Evolutionary conservation across 352 stramenopile species (phyloP).

Genomic region (Phytophthora nicotianae): DNA sequence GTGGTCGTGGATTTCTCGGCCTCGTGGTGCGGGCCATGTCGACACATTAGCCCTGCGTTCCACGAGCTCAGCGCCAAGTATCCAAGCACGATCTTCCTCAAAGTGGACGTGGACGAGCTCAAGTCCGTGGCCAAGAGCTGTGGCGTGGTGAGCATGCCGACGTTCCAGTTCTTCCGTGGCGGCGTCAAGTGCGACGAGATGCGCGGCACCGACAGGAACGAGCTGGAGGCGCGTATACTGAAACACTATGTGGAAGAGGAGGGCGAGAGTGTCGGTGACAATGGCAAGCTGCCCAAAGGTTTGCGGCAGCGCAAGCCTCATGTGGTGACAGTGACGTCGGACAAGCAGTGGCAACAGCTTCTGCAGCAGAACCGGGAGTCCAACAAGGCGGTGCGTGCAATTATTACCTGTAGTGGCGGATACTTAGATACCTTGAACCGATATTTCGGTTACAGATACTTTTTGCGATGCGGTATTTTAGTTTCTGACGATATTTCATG

Average conservation of each 20-base stretch:
- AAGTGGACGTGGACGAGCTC: constrained; percentile 90
- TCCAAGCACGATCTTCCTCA: constrained; percentile 83
- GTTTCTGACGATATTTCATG: constrained; percentile 2
- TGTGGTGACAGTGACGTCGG: constrained; percentile 51
- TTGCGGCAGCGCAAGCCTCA: constrained; percentile 63
- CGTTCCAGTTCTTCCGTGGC: constrained; percentile 95
- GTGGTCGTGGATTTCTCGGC: constrained; percentile 90
- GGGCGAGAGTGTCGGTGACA: background rate
- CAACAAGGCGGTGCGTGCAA: constrained; percentile 47
- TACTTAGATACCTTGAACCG: background rate
- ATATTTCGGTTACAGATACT: background rate
- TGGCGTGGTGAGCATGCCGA: constrained; percentile 92
- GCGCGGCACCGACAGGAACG: constrained; percentile 75
- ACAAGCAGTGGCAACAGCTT: constrained; percentile 63
- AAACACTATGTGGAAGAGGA: constrained; percentile 83
- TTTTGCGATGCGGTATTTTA: background rate
- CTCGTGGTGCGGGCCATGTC: constrained; percentile 87
- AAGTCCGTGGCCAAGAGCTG: constrained; percentile 47
- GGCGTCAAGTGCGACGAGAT: constrained; percentile 90
- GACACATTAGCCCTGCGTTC: constrained; percentile 82
- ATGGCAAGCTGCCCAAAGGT: constrained; percentile 5
- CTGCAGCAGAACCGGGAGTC: constrained; percentile 49
- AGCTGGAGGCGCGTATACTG: constrained; percentile 61
- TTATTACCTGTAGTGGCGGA: background rate
- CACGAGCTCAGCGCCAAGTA: constrained; percentile 89